These are phyloP conservation scores for Phlebiopsis flavidoalba DNA, from an alignment of 768 basidiomycete genomes.

Conservation along the genomic window DNA sequence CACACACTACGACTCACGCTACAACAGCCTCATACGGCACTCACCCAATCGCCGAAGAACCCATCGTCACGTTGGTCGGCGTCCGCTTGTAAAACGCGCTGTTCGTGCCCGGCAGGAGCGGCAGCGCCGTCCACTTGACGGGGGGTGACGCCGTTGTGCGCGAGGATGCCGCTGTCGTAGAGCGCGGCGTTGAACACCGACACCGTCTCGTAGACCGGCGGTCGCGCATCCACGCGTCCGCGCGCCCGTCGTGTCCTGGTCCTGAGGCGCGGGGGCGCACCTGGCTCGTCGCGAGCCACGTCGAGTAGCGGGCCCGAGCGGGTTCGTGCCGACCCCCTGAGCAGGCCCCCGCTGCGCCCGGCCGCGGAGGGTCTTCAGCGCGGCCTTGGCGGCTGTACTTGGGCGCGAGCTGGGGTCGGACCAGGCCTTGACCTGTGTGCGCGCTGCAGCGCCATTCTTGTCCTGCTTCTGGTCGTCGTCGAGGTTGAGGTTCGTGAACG, in stretches of 20 bases:
- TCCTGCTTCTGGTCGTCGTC: too few relatives aligned
- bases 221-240: not conserved
- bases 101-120: not conserved
- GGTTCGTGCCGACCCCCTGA: not conserved
- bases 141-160: not conserved
- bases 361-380: too few relatives aligned
- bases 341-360: not conserved
- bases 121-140: not conserved
- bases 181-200: not conserved
- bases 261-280: not conserved
- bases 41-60: not conserved
- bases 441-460: not conserved
- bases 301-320: not conserved
- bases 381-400: not conserved
- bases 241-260: too few relatives aligned
- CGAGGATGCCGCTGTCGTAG: not conserved
- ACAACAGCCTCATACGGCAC: too few relatives aligned
- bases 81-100: not conserved
- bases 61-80: not conserved
- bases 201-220: not conserved
- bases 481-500: too few relatives aligned
- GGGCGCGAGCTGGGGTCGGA: not conserved
- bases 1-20: too few relatives aligned
- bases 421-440: not conserved
- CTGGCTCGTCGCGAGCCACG: not conserved